These are phyloP conservation scores for Pythium pyrilobum DNA, from an alignment of 352 stramenopile genomes.

Conservation along the genomic window DNA sequence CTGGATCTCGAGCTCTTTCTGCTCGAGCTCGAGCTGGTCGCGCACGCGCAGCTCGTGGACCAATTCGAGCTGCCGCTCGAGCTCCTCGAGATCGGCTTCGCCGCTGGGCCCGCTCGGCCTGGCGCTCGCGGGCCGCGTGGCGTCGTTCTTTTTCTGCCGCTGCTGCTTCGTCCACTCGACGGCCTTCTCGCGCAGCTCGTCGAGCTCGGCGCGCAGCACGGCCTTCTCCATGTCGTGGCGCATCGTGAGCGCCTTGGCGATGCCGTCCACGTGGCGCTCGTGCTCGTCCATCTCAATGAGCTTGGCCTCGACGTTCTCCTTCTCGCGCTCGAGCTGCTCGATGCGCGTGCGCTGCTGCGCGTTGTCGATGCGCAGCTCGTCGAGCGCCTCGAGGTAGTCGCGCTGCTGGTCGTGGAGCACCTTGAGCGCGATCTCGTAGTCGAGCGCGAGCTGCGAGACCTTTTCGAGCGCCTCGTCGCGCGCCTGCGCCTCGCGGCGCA, in stretches of 20 bases:
- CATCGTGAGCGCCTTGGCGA: slow-evolving; percentile 36
- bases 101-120: neutral
- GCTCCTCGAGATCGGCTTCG: slow-evolving; percentile 24
- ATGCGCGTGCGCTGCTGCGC: slow-evolving; percentile 41
- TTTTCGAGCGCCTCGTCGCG: slow-evolving; percentile 33
- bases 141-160: slow-evolving; percentile 33
- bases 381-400: slow-evolving; percentile 44
- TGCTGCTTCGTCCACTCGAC: slow-evolving; percentile 28
- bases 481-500: slow-evolving; percentile 34
- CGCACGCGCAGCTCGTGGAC: slow-evolving; percentile 62
- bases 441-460: slow-evolving; percentile 30
- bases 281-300: slow-evolving; percentile 74
- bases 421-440: slow-evolving; percentile 38
- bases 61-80: slow-evolving; percentile 55
- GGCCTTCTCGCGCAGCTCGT: slow-evolving; percentile 34
- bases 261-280: slow-evolving; percentile 47
- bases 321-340: slow-evolving; percentile 50
- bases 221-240: slow-evolving; percentile 57
- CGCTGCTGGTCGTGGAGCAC: slow-evolving; percentile 48
- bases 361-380: slow-evolving; percentile 68
- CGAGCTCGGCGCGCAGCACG: slow-evolving; percentile 35
- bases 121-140: too few relatives aligned
- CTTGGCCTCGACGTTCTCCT: slow-evolving; percentile 46
- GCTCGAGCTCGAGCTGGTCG: slow-evolving; percentile 52
- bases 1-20: slow-evolving; percentile 48